Evolutionary conservation across 371 early-diverging fungal species (phyloP).

Genomic region (Mortierella sp.): DNA sequence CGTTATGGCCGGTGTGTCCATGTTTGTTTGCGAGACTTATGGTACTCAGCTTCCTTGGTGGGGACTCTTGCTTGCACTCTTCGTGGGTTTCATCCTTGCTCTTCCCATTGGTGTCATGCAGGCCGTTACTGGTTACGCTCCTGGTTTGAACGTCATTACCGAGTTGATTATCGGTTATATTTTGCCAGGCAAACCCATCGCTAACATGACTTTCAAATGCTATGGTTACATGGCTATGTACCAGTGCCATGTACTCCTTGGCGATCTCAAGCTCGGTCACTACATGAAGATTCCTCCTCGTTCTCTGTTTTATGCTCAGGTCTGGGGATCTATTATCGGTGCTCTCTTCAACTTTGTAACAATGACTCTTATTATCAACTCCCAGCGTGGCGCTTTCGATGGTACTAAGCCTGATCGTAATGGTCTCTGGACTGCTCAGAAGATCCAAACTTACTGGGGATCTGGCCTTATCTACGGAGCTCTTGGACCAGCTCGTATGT

Average conservation of each 20-base stretch:
- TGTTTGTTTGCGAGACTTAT: conserved; percentile 68
- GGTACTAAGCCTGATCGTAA: conserved; percentile 54
- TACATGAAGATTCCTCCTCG: conserved; percentile 85
- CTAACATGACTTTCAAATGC: conserved; percentile 71
- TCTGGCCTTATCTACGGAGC: conserved; percentile 77
- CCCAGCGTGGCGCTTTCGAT: conserved; percentile 60
- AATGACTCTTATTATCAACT: conserved; percentile 60
- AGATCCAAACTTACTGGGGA: conserved; percentile 65
- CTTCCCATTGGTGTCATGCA: conserved; percentile 84
- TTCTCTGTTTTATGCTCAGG: conserved; percentile 68
- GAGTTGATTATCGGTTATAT: conserved; percentile 73
- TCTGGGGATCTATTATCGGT: conserved; percentile 72
- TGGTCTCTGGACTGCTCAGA: conserved; percentile 67
- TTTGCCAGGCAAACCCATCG: conserved; percentile 73
- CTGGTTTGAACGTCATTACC: conserved; percentile 74
- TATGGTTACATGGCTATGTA: conserved; percentile 59
- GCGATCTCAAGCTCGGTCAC: conserved; percentile 78
- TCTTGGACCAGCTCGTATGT: conserved; percentile 65
- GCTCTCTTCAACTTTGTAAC: conserved; percentile 68
- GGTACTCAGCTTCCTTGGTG: conserved; percentile 74
- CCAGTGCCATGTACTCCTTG: conserved; percentile 61
- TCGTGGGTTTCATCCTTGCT: conserved; percentile 71
- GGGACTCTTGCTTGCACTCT: conserved; percentile 76
- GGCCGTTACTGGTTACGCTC: conserved; percentile 65
- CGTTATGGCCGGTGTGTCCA: conserved; percentile 67